Evolutionary conservation across 2,329 filamentous ascomycete species (phyloP).

Genomic region (Hypoxylon rubiginosum): DNA sequence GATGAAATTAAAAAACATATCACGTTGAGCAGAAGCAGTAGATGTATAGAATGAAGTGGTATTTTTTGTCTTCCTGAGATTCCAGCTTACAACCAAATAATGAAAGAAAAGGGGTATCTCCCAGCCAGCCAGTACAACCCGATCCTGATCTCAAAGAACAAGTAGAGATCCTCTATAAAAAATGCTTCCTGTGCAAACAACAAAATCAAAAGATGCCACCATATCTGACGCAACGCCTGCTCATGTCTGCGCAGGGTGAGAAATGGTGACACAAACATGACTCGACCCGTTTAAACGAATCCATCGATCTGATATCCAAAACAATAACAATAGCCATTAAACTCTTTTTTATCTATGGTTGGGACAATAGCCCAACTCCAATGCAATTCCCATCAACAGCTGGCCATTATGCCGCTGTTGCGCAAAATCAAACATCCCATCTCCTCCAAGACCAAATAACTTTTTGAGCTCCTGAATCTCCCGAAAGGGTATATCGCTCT

Average conservation of each 20-base stretch:
- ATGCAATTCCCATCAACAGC: constrained; percentile 28
- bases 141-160: constrained; percentile 29
- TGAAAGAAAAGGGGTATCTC: constrained; percentile 40
- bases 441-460: constrained; percentile 20
- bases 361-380: constrained; percentile 33
- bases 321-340: constrained; percentile 41
- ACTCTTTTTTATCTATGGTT: constrained; percentile 27
- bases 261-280: constrained; percentile 34
- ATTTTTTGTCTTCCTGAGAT: constrained; percentile 40
- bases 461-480: constrained; percentile 41
- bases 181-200: constrained; percentile 17
- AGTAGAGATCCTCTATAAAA: constrained; percentile 40
- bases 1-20: constrained; percentile 1
- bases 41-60: constrained; percentile 26
- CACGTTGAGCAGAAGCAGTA: constrained; percentile 1
- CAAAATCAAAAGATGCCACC: constrained; percentile 36
- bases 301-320: constrained; percentile 33
- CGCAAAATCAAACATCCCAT: constrained; percentile 13
- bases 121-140: constrained; percentile 44
- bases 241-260: constrained; percentile 28
- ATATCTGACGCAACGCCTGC: constrained; percentile 38
- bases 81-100: constrained; percentile 29
- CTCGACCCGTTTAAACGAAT: constrained; percentile 35
- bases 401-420: constrained; percentile 17
- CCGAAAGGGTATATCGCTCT: constrained; percentile 42